These are phyloP conservation scores for Paramecium bursaria DNA, from an alignment of 73 alveolate genomes.

Conservation along the genomic window DNA sequence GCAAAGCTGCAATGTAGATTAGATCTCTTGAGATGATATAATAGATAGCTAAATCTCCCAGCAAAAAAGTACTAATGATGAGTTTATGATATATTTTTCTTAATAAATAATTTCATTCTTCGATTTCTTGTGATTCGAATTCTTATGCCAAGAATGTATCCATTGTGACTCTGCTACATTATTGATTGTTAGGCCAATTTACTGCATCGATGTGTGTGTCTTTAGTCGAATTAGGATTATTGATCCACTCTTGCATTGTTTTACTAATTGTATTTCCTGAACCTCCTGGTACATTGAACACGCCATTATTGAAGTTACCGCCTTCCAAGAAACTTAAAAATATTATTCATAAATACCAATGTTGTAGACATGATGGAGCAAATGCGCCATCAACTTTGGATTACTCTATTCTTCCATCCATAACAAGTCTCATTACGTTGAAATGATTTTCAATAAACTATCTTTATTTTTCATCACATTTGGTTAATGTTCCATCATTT, in stretches of 20 bases:
- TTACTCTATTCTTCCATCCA: conserved; percentile 3
- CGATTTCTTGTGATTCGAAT: no score
- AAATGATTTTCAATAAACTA: conserved; percentile 25
- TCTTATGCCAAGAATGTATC: no score
- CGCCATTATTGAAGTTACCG: neutral
- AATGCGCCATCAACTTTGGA: conserved; percentile 21
- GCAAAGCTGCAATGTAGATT: conserved; percentile 64
- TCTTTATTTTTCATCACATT: neutral
- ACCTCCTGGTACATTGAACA: conserved; percentile 39
- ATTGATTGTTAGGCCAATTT: no score
- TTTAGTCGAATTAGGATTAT: no score
- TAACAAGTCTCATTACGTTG: conserved; percentile 4
- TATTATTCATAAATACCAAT: neutral
- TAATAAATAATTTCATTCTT: no score
- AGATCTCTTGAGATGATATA: conserved; percentile 45
- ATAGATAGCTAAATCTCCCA: conserved; percentile 37
- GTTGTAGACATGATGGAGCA: conserved; percentile 49
- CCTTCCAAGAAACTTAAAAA: conserved; percentile 36
- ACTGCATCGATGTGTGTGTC: no score
- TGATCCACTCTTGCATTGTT: no score
- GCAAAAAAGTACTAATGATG: conserved; percentile 51
- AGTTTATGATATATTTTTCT: no score
- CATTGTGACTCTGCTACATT: no score
- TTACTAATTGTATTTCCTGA: no score
- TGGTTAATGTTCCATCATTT: conserved; percentile 29